Evolutionary conservation across 345 rosid species (phyloP).

Genomic region (Nasturtium officinale): DNA sequence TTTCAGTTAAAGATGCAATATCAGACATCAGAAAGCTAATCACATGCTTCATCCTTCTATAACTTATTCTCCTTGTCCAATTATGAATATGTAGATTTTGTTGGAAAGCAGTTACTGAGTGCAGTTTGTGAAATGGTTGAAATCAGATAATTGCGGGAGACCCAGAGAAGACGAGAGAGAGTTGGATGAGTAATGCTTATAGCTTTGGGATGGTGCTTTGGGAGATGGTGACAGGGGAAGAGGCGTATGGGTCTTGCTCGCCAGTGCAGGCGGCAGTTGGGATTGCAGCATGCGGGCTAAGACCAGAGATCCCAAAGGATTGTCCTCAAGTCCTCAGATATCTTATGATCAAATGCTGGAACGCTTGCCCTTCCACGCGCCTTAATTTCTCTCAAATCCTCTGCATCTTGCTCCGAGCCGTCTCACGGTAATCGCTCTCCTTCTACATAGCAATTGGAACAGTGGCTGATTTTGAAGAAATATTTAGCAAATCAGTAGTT

Average conservation of each 20-base stretch:
- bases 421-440: constrained; percentile 39
- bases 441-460: constrained; percentile 5
- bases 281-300: constrained; percentile 90
- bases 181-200: constrained; percentile 94
- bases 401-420: constrained; percentile 55
- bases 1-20: neutral
- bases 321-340: constrained; percentile 75
- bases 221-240: constrained; percentile 97
- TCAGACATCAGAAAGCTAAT: constrained; percentile 10
- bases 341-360: constrained; percentile 93
- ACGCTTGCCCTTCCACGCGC: constrained; percentile 72
- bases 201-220: constrained; percentile 95
- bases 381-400: constrained; percentile 75
- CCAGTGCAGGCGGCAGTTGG: constrained; percentile 98
- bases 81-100: neutral
- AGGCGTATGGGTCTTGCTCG: constrained; percentile 81
- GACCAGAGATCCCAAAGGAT: constrained; percentile 96
- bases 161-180: constrained; percentile 86
- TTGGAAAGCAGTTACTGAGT: constrained; percentile 18
- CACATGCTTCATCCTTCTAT: constrained; percentile 45
- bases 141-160: constrained; percentile 92
- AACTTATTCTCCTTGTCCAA: neutral
- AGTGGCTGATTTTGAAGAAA: constrained; percentile 5
- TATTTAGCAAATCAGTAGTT: constrained; percentile 13
- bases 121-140: constrained; percentile 30